Evolutionary conservation across 2,329 filamentous ascomycete species (phyloP).

Genomic region (Aureobasidium musti): DNA sequence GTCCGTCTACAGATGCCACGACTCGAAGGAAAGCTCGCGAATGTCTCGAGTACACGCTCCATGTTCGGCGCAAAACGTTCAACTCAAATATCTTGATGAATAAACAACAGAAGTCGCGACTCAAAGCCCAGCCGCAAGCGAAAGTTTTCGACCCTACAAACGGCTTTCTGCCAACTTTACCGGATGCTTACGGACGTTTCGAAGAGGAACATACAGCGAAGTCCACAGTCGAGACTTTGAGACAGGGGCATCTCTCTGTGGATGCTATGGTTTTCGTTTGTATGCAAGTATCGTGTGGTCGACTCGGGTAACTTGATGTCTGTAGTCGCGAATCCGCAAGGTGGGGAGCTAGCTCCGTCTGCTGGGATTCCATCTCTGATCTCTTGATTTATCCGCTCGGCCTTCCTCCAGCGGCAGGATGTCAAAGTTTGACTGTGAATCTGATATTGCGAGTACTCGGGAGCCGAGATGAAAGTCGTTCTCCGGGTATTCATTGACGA

Average conservation of each 20-base stretch:
- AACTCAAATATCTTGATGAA: background rate
- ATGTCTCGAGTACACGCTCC: conserved; percentile 4
- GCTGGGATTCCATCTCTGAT: too few species aligned
- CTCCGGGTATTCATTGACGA: background rate
- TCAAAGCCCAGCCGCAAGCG: background rate
- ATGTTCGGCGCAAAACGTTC: conserved; percentile 3
- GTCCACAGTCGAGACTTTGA: background rate
- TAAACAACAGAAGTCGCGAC: background rate
- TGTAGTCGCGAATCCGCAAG: background rate
- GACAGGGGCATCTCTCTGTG: background rate
- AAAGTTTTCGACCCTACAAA: too few species aligned
- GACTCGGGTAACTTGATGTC: background rate
- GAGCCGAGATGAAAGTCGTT: too few species aligned
- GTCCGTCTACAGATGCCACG: background rate
- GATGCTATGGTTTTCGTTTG: background rate
- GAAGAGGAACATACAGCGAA: background rate
- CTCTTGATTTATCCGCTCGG: background rate
- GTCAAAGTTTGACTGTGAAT: too few species aligned
- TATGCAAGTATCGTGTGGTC: conserved; percentile 17
- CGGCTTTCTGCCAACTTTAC: background rate
- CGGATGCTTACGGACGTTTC: conserved; percentile 13
- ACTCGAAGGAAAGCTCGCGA: background rate
- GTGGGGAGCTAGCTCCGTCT: background rate
- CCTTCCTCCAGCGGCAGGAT: too few species aligned
- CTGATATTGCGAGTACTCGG: background rate